A percentile compares a stretch with the other conserved stretches of the same genome.
phyloP scores from a whole-genome alignment of 2,329 filamentous ascomycete species.

The Zymoseptoria tritici region DNA sequence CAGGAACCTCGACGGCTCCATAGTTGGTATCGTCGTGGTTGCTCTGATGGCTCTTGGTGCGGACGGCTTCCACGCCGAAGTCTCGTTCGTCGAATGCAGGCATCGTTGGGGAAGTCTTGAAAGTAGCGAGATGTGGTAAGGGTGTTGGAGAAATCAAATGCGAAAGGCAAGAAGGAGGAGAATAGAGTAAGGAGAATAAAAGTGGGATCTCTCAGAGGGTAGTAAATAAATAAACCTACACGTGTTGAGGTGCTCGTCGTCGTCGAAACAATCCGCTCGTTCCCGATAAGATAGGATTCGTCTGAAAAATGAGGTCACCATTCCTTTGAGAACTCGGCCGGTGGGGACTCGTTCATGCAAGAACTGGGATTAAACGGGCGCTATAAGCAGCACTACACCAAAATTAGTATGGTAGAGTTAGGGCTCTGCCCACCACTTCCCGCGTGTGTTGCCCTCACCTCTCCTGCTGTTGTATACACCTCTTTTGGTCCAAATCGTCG shows the following conservation, averaged over 20 bases:
- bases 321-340: too few relatives aligned
- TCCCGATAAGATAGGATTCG: background rate
- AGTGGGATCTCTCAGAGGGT: background rate
- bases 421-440: too few relatives aligned
- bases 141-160: background rate
- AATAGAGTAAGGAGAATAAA: background rate
- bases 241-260: background rate
- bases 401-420: too few relatives aligned
- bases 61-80: conserved; percentile 37
- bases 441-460: too few relatives aligned
- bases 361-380: too few relatives aligned
- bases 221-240: background rate
- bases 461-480: too few relatives aligned
- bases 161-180: background rate
- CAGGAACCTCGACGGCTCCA: conserved; percentile 59
- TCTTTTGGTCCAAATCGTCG: too few relatives aligned
- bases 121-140: background rate
- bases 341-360: too few relatives aligned
- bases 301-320: background rate
- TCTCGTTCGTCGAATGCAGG: conserved; percentile 54
- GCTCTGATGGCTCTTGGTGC: conserved; percentile 26
- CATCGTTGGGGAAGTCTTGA: conserved; percentile 35
- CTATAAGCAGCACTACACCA: too few relatives aligned
- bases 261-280: background rate
- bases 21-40: conserved; percentile 28